Percentiles rank a stretch among this genome's conserved stretches.
These are phyloP conservation scores for Cladosporium sp. DNA, from an alignment of 2,329 filamentous ascomycete species.

Conservation along the genomic window DNA sequence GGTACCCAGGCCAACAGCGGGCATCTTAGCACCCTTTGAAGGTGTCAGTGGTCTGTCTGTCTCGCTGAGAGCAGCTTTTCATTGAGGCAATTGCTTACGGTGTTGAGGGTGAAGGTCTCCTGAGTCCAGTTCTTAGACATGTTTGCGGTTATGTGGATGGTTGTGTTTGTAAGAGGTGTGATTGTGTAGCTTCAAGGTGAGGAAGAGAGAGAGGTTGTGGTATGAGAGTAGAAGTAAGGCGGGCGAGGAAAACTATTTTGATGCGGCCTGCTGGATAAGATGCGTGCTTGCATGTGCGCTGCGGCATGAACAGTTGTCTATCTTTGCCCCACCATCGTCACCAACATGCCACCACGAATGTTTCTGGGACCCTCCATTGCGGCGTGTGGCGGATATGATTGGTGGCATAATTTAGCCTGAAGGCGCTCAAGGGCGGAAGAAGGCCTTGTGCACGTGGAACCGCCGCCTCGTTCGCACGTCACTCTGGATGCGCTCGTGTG, in stretches of 20 bases:
- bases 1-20: constrained; percentile 36
- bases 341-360: constrained; percentile 1
- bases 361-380: background rate
- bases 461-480: background rate
- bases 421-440: background rate
- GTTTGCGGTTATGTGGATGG: constrained; percentile 5
- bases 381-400: background rate
- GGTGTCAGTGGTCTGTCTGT: constrained; percentile 1
- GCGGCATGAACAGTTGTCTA: constrained; percentile 1
- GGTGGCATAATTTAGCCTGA: constrained; percentile 7
- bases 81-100: constrained; percentile 29
- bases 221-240: background rate
- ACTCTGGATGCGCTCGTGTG: background rate
- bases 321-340: constrained; percentile 11
- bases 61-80: background rate
- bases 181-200: background rate
- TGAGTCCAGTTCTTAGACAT: constrained; percentile 27
- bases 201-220: background rate
- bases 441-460: constrained; percentile 5
- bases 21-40: constrained; percentile 43
- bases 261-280: constrained; percentile 9
- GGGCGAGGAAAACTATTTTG: constrained; percentile 2
- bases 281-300: constrained; percentile 5
- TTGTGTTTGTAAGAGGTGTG: background rate
- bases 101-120: constrained; percentile 53